Evolutionary conservation across 2,329 filamentous ascomycete genomes (phyloP).

Genomic region (Colletotrichum chlorophyti): DNA sequence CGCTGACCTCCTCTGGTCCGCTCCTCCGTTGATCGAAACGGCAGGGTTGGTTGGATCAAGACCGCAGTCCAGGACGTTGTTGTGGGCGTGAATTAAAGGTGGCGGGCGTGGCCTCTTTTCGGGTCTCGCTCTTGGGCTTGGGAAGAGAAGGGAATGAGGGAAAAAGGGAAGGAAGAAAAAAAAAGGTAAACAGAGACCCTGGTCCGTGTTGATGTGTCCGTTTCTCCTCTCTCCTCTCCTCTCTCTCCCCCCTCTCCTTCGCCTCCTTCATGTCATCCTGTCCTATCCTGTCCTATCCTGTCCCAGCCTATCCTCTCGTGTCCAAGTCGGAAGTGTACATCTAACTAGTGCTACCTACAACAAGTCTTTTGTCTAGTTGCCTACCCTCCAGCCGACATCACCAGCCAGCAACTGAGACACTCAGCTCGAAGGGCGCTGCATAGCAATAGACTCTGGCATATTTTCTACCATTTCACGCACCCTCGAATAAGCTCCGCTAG

Average conservation of each 20-base stretch:
- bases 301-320: constrained; percentile 9
- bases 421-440: neutral
- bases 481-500: too few species aligned
- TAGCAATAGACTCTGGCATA: neutral
- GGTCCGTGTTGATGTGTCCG: constrained; percentile 10
- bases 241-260: neutral
- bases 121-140: neutral
- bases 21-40: neutral
- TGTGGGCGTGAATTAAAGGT: neutral
- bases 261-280: too few species aligned
- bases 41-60: neutral
- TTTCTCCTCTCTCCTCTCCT: neutral
- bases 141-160: too few species aligned
- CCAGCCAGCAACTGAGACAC: neutral
- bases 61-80: neutral
- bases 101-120: constrained; percentile 12
- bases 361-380: constrained; percentile 7
- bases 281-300: neutral
- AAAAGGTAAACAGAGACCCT: constrained; percentile 7
- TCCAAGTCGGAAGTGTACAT: constrained; percentile 5
- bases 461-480: too few species aligned
- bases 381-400: neutral
- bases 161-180: too few species aligned
- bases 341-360: neutral
- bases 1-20: constrained; percentile 1